These are phyloP conservation scores for Phytophthora pluvialis DNA, from an alignment of 352 stramenopile genomes.

Conservation along the genomic window DNA sequence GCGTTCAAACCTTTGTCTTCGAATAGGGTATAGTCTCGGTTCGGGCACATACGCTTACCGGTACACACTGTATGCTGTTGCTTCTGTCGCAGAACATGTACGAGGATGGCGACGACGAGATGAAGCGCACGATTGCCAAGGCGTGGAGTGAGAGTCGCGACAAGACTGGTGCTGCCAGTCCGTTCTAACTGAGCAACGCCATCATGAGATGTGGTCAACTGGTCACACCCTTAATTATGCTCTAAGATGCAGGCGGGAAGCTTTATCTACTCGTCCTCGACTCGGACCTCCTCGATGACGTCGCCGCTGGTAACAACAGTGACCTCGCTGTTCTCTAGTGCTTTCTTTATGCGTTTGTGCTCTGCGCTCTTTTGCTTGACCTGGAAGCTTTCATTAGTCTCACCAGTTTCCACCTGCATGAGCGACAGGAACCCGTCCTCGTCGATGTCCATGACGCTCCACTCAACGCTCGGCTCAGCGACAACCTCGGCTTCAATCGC, in stretches of 20 bases:
- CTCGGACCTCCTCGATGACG: constrained; percentile 53
- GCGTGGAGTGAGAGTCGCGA: constrained; percentile 86
- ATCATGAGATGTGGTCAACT: constrained; percentile 3
- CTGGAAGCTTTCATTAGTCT: constrained; percentile 73
- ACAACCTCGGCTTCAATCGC: constrained; percentile 24
- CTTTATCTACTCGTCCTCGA: constrained; percentile 35
- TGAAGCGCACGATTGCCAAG: constrained; percentile 91
- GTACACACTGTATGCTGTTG: neutral
- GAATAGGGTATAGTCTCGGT: neutral
- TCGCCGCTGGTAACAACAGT: constrained; percentile 61
- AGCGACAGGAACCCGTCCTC: constrained; percentile 80
- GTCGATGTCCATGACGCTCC: constrained; percentile 78
- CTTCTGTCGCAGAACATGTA: constrained; percentile 78
- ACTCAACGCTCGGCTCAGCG: constrained; percentile 36
- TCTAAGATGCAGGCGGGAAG: constrained; percentile 35
- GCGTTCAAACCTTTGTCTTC: constrained; percentile 1
- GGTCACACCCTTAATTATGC: constrained; percentile 27
- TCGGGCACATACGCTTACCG: neutral
- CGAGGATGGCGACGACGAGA: constrained; percentile 87
- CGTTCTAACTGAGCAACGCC: constrained; percentile 27
- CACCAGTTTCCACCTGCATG: constrained; percentile 66
- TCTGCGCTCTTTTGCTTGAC: constrained; percentile 71
- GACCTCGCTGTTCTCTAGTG: constrained; percentile 62
- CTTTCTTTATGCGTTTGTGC: constrained; percentile 77
- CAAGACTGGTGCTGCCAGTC: constrained; percentile 54